Percentiles rank a stretch among this genome's conserved stretches.
Conservation (phyloP, 805 yeast genomes). For the Saturnispora diversa region DNA sequence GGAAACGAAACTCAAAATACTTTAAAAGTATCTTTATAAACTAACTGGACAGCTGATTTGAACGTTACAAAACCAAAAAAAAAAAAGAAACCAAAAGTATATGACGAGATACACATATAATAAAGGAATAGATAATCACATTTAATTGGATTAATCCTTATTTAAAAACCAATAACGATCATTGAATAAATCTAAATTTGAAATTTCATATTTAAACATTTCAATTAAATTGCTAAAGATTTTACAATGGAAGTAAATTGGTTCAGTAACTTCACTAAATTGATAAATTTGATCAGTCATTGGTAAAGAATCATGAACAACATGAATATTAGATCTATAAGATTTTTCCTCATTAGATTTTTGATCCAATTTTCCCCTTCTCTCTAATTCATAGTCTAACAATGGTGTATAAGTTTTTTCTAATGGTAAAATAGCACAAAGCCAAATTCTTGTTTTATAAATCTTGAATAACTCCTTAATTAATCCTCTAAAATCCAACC, state of each 20-base stretch:
- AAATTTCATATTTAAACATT: slow-evolving; percentile 35
- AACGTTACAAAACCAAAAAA: too few relatives aligned
- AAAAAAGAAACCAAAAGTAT: too few relatives aligned
- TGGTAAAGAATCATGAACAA: slow-evolving; percentile 25
- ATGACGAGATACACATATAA: too few relatives aligned
- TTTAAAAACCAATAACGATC: slow-evolving; percentile 25
- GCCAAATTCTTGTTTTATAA: slow-evolving; percentile 75
- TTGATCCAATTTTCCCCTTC: slow-evolving; percentile 10
- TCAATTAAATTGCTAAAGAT: slow-evolving; percentile 41
- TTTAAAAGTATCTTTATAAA: too few relatives aligned
- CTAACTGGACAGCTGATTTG: too few relatives aligned
- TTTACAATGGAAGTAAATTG: slow-evolving; percentile 45
- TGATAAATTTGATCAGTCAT: slow-evolving; percentile 36
- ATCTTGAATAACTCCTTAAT: slow-evolving; percentile 67
- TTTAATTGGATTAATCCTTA: slow-evolving; percentile 2
- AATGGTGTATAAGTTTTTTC: slow-evolving; percentile 28
- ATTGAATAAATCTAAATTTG: slow-evolving; percentile 22
- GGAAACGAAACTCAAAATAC: too few relatives aligned
- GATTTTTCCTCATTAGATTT: slow-evolving; percentile 27
- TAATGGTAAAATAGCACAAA: slow-evolving; percentile 58
- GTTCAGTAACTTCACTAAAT: slow-evolving; percentile 29
- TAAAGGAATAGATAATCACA: too few relatives aligned
- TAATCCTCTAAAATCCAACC: slow-evolving; percentile 67
- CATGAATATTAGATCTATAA: slow-evolving; percentile 31
- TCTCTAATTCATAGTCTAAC: slow-evolving; percentile 26